Percentiles rank a stretch among this genome's conserved stretches.
Evolutionary conservation across 1,284 basidiomycete species (phyloP).

Genomic region (Fomitiporia mediterranea): DNA sequence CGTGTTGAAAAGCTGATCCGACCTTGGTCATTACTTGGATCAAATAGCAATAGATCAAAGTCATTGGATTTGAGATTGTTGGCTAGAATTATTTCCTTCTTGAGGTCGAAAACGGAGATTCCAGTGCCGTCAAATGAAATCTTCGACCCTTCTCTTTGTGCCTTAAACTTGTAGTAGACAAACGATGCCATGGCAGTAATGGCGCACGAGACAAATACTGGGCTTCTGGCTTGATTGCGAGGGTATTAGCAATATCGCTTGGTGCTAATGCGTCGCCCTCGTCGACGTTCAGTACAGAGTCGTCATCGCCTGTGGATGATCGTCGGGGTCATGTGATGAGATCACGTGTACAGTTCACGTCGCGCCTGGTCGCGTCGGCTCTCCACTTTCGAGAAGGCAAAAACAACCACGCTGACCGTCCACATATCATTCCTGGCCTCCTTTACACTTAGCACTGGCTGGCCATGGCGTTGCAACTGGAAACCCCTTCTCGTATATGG

Average conservation of each 20-base stretch:
- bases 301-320: too few relatives aligned
- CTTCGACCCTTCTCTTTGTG: conserved; percentile 90
- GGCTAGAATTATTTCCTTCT: conserved; percentile 95
- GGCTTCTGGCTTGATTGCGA: not conserved
- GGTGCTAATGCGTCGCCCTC: too few relatives aligned
- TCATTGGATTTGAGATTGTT: conserved; percentile 98
- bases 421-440: not conserved
- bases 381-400: too few relatives aligned
- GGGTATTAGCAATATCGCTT: too few relatives aligned
- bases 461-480: conserved; percentile 44
- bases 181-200: conserved; percentile 71
- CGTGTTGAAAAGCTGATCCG: conserved; percentile 26
- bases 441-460: not conserved
- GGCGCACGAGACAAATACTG: not conserved
- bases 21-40: conserved; percentile 87
- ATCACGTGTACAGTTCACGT: too few relatives aligned
- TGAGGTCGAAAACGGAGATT: conserved; percentile 98
- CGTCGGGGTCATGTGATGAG: too few relatives aligned
- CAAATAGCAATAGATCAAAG: conserved; percentile 90
- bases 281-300: too few relatives aligned
- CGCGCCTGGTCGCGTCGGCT: too few relatives aligned
- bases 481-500: conserved; percentile 78
- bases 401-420: not conserved
- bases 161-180: conserved; percentile 98
- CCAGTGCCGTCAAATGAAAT: conserved; percentile 98